phyloP scores from a whole-genome alignment of 2,329 filamentous ascomycete genomes.

The Reticulascus tulasneorum region DNA sequence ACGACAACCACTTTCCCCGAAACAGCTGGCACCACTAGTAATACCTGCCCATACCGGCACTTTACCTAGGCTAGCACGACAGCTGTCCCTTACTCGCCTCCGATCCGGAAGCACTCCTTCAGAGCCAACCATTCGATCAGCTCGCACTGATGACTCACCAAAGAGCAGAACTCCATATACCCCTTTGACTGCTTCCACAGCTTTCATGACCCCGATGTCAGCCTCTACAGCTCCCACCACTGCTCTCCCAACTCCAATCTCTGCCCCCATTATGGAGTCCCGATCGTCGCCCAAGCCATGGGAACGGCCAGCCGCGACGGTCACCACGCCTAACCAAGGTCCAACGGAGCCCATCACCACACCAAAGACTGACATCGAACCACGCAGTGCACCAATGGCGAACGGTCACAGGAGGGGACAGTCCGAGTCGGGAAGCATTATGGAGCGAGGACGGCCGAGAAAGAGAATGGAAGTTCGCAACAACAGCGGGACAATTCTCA shows the following conservation, averaged over 20 bases:
- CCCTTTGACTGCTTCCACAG: slow-evolving; percentile 37
- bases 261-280: slow-evolving; percentile 40
- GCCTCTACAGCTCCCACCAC: slow-evolving; percentile 29
- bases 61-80: slow-evolving; percentile 19
- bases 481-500: slow-evolving; percentile 31
- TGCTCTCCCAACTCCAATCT: slow-evolving; percentile 48
- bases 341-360: slow-evolving; percentile 20
- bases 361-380: slow-evolving; percentile 27
- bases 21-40: slow-evolving; percentile 51
- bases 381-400: slow-evolving; percentile 17
- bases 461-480: slow-evolving; percentile 44
- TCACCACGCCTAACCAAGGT: slow-evolving; percentile 23
- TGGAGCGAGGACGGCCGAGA: slow-evolving; percentile 58
- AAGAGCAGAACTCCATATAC: slow-evolving; percentile 41
- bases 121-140: slow-evolving; percentile 36
- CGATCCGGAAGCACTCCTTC: slow-evolving; percentile 39
- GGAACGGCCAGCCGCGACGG: slow-evolving; percentile 28
- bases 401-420: slow-evolving; percentile 46
- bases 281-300: slow-evolving; percentile 41
- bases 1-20: slow-evolving; percentile 43
- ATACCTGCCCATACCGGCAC: slow-evolving; percentile 35
- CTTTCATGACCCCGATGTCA: slow-evolving; percentile 40
- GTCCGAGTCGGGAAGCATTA: slow-evolving; percentile 56
- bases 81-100: slow-evolving; percentile 41
- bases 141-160: slow-evolving; percentile 44